These are phyloP conservation scores for Schwanniomyces occidentalis DNA, from an alignment of 805 yeast species.

Conservation along the genomic window DNA sequence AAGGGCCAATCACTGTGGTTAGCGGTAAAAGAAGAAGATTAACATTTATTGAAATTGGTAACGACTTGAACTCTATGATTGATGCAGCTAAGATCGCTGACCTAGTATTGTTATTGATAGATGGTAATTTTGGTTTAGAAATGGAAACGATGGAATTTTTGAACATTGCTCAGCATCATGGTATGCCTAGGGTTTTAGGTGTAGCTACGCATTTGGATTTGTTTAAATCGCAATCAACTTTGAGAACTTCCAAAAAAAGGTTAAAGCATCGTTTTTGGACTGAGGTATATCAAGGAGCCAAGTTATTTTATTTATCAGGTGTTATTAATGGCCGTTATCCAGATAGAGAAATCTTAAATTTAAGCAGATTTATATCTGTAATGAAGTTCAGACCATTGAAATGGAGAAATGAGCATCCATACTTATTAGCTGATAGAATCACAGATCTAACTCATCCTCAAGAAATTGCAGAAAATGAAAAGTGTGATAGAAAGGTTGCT, in stretches of 20 bases:
- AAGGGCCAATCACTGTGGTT: conserved; percentile 96
- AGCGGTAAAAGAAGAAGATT: conserved; percentile 91
- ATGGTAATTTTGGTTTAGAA: conserved; percentile 97
- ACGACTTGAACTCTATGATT: conserved; percentile 92
- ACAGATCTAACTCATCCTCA: conserved; percentile 95
- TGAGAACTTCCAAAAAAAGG: conserved; percentile 87
- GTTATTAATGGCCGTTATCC: conserved; percentile 97
- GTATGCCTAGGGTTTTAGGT: conserved; percentile 97
- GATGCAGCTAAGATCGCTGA: conserved; percentile 97
- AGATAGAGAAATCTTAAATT: conserved; percentile 89
- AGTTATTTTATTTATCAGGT: conserved; percentile 89
- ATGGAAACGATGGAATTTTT: conserved; percentile 99
- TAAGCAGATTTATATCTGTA: conserved; percentile 89
- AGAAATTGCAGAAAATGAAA: conserved; percentile 70
- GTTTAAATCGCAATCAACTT: conserved; percentile 84
- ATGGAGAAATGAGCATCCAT: conserved; percentile 99
- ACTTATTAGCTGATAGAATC: conserved; percentile 84
- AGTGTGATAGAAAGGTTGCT: conserved; percentile 86
- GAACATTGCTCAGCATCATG: conserved; percentile 95
- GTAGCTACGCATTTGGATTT: conserved; percentile 94
- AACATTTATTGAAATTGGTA: conserved; percentile 89
- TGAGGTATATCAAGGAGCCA: conserved; percentile 98
- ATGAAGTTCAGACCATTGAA: conserved; percentile 99
- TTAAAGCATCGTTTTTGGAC: conserved; percentile 97
- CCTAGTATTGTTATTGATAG: conserved; percentile 82